phyloP scores from a whole-genome alignment of 2,329 filamentous ascomycete genomes.

The Pyricularia sp. region DNA sequence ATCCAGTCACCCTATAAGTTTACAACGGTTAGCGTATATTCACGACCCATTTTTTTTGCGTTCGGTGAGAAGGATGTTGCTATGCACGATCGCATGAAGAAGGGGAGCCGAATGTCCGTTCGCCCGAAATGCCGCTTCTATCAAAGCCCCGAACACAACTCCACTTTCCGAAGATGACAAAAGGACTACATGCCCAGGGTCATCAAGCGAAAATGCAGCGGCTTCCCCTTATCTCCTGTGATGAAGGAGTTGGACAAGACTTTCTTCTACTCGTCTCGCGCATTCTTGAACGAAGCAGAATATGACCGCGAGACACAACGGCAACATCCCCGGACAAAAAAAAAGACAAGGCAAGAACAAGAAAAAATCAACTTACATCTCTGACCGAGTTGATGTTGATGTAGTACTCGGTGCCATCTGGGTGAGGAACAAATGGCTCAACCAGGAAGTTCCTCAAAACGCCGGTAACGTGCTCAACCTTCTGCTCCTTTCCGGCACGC shows the following conservation, averaged over 20 bases:
- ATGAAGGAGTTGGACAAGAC: background rate
- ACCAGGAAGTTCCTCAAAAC: conserved; percentile 92
- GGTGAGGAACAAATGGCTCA: conserved; percentile 96
- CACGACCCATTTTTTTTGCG: background rate
- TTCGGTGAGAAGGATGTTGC: background rate
- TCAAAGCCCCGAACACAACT: background rate
- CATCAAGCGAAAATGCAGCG: background rate
- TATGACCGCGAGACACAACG: background rate
- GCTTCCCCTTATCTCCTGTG: background rate
- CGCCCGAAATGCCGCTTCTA: background rate
- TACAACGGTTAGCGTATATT: background rate
- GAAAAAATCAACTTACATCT: conserved; percentile 65
- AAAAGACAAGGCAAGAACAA: conserved; percentile 10
- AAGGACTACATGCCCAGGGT: background rate
- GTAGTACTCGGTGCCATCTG: conserved; percentile 95
- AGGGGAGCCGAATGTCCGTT: background rate
- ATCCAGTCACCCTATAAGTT: conserved; percentile 86
- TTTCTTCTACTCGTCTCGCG: background rate
- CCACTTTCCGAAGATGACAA: background rate
- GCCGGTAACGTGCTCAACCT: conserved; percentile 87
- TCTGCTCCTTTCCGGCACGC: conserved; percentile 82
- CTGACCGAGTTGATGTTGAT: conserved; percentile 99
- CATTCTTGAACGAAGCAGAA: background rate
- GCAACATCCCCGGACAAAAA: background rate
- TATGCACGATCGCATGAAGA: background rate